Evolutionary conservation across 2,329 filamentous ascomycete species (phyloP).

Genomic region (Harringtonia aguacate): DNA sequence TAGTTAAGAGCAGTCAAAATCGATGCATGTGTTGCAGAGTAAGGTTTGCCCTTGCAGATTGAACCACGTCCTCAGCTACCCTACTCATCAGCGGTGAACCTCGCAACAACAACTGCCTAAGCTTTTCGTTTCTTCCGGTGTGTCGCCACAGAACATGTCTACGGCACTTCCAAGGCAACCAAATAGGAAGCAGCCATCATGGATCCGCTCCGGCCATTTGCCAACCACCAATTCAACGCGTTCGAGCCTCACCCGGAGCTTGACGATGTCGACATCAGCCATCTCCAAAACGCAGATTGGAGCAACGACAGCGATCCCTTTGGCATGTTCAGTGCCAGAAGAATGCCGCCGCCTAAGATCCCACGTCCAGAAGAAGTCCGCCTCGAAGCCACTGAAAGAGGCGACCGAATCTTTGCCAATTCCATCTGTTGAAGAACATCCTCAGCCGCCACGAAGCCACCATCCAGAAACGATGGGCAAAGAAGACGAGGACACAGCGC

Average conservation of each 20-base stretch:
- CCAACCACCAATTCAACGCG: neutral
- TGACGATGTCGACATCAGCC: neutral
- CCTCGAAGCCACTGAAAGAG: neutral
- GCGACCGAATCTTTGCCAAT: constrained; percentile 11
- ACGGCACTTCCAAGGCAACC: no score
- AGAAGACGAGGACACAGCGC: constrained; percentile 37
- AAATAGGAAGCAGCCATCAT: neutral
- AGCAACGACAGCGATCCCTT: neutral
- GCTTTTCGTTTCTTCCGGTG: no score
- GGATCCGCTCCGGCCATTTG: neutral
- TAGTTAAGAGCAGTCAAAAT: no score
- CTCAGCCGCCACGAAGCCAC: constrained; percentile 38
- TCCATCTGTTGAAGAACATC: constrained; percentile 26
- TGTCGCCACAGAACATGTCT: no score
- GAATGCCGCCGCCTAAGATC: neutral
- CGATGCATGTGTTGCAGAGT: no score
- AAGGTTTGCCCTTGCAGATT: no score
- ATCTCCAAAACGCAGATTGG: neutral
- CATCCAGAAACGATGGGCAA: constrained; percentile 42
- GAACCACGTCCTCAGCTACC: no score
- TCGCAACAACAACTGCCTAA: no score
- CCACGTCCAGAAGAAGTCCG: neutral
- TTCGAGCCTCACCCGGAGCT: neutral
- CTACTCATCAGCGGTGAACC: no score
- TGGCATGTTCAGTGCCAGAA: neutral